Conservation (phyloP, 441 rosid species). For the Corymbia calophylla region DNA sequence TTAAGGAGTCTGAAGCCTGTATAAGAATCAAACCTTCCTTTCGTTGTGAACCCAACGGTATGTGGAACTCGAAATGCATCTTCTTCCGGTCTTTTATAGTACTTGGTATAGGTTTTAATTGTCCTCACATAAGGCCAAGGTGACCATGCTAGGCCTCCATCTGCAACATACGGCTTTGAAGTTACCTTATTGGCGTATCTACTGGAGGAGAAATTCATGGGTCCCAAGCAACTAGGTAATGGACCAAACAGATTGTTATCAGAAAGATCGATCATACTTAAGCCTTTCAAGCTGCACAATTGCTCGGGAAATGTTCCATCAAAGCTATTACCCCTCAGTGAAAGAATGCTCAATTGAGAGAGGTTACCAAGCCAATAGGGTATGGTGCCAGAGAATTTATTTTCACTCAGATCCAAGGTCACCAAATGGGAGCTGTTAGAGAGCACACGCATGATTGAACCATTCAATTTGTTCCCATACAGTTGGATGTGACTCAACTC, state of each 20-base stretch:
- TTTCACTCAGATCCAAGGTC: background rate
- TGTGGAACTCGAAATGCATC: background rate
- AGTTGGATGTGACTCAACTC: background rate
- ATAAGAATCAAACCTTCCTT: too few relatives aligned
- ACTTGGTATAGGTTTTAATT: too few relatives aligned
- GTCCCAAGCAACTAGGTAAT: background rate
- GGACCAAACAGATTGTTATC: background rate
- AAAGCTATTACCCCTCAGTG: background rate
- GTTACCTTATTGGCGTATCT: background rate
- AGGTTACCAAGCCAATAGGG: background rate
- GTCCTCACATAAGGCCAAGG: background rate
- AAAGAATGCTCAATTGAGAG: background rate
- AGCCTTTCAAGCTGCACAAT: background rate
- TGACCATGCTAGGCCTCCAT: background rate
- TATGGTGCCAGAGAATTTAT: background rate
- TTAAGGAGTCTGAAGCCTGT: background rate
- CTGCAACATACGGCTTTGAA: background rate
- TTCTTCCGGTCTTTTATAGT: background rate
- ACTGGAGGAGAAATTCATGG: rapidly evolving
- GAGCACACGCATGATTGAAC: background rate
- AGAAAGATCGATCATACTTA: rapidly evolving
- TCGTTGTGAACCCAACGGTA: background rate
- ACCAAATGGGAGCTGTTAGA: background rate
- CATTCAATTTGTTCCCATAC: background rate
- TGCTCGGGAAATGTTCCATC: background rate